Evolutionary conservation across 257 asterid genomes (phyloP).

Genomic region (Sherardia arvensis): DNA sequence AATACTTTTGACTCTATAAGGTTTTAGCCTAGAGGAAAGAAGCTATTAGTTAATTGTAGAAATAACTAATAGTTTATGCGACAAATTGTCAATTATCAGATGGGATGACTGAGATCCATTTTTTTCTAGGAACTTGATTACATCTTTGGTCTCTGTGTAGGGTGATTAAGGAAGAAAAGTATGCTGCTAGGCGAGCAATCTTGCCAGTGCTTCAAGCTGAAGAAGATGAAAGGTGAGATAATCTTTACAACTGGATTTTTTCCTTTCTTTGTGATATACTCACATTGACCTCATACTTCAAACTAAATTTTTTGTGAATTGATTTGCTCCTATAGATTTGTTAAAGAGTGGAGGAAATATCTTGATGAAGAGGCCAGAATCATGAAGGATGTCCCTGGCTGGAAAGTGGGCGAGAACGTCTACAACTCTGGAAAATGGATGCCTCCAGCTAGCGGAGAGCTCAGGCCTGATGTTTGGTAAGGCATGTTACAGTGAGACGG

Average conservation of each 20-base stretch:
- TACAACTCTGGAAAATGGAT: slow-evolving; percentile 93
- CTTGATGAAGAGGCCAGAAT: slow-evolving; percentile 84
- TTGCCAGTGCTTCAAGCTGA: slow-evolving; percentile 77
- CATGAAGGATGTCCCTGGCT: slow-evolving; percentile 95
- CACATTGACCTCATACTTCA: neutral
- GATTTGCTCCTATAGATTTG: slow-evolving; percentile 35
- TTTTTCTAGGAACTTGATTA: neutral
- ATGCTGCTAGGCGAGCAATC: slow-evolving; percentile 68
- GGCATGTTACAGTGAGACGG: neutral
- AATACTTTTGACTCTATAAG: neutral
- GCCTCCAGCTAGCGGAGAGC: slow-evolving; percentile 97
- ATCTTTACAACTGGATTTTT: neutral
- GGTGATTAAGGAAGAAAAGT: slow-evolving; percentile 74
- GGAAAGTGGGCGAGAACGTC: slow-evolving; percentile 93
- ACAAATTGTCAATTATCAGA: neutral
- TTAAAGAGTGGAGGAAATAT: slow-evolving; percentile 71
- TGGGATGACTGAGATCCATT: neutral
- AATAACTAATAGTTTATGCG: no score
- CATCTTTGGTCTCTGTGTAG: slow-evolving; percentile 22
- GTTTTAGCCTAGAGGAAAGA: neutral
- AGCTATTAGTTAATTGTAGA: neutral
- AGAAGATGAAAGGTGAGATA: slow-evolving; percentile 68
- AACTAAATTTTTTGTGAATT: neutral
- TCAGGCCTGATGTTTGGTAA: slow-evolving; percentile 92
- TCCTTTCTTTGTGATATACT: neutral